Percentiles rank a stretch among this genome's conserved stretches.
These are phyloP conservation scores for Mycena sp. DNA, from an alignment of 1,284 basidiomycete species.

Conservation along the genomic window DNA sequence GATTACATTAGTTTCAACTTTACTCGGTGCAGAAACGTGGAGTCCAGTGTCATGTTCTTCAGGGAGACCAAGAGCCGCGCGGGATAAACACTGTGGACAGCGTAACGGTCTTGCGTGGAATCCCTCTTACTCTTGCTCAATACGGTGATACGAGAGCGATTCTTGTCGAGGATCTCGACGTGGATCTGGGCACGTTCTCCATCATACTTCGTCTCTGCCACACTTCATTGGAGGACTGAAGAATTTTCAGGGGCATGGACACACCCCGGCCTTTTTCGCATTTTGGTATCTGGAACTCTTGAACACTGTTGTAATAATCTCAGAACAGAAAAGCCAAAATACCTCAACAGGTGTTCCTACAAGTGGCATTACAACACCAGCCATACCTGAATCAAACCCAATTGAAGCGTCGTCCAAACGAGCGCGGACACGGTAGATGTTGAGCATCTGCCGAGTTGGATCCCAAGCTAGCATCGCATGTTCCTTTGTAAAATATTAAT, in stretches of 20 bases:
- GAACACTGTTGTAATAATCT: not conserved
- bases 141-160: conserved; percentile 66
- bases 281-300: conserved; percentile 74
- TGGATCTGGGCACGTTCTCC: conserved; percentile 92
- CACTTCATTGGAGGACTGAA: conserved; percentile 55
- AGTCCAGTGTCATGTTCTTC: conserved; percentile 16
- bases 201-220: conserved; percentile 93
- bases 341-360: conserved; percentile 61
- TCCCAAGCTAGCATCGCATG: conserved; percentile 82
- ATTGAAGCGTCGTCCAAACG: conserved; percentile 68
- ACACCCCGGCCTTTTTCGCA: conserved; percentile 74
- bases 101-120: conserved; percentile 77
- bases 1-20: conserved; percentile 62
- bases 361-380: conserved; percentile 54
- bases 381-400: conserved; percentile 54
- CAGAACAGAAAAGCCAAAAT: conserved; percentile 14
- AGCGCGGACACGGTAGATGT: conserved; percentile 62
- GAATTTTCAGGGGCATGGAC: conserved; percentile 62
- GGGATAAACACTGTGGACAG: conserved; percentile 74
- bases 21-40: conserved; percentile 22
- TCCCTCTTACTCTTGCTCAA: conserved; percentile 88
- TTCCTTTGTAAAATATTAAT: conserved; percentile 34
- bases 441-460: conserved; percentile 60
- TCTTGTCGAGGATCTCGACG: conserved; percentile 57
- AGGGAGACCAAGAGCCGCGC: conserved; percentile 65